Conservation (phyloP, 305 asterid species). For the Caryopteris hybrid region DNA sequence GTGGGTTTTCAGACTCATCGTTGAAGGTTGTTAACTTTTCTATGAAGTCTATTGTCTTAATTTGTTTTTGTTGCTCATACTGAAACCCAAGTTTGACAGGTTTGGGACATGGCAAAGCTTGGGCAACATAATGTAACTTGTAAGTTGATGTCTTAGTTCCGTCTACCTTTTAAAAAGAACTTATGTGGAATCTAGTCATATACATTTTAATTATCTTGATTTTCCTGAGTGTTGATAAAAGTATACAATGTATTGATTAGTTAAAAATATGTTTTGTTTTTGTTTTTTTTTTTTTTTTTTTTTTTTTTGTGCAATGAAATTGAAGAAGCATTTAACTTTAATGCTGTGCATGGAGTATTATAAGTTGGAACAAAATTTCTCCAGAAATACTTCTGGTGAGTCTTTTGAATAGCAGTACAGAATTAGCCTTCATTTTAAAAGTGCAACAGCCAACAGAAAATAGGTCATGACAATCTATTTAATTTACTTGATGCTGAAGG, state of each 20-base stretch:
- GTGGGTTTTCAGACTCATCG: slow-evolving; percentile 98
- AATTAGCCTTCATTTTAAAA: not conserved
- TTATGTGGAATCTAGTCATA: not conserved
- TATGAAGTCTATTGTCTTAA: slow-evolving; percentile 6
- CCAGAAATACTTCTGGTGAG: not conserved
- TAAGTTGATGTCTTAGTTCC: slow-evolving; percentile 32
- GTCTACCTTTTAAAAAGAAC: not conserved
- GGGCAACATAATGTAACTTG: slow-evolving; percentile 70
- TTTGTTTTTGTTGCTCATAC: slow-evolving; percentile 6
- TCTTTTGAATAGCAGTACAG: not conserved
- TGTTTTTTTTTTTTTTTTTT: too few species aligned
- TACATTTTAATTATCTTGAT: not conserved
- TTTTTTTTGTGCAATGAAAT: not conserved
- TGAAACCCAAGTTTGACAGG: slow-evolving; percentile 43
- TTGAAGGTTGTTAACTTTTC: slow-evolving; percentile 58
- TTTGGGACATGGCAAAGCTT: slow-evolving; percentile 98
- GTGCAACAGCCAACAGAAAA: not conserved
- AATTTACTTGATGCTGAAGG: not conserved
- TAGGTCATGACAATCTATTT: not conserved
- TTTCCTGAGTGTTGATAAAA: too few species aligned
- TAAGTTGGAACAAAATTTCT: not conserved
- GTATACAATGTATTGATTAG: too few species aligned
- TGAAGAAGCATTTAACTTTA: not conserved
- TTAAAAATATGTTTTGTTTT: too few species aligned
- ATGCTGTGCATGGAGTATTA: not conserved